Base-by-base conservation (phyloP, 2,329 filamentous ascomycete genomes). In the Trichoderma arundinaceum region DNA sequence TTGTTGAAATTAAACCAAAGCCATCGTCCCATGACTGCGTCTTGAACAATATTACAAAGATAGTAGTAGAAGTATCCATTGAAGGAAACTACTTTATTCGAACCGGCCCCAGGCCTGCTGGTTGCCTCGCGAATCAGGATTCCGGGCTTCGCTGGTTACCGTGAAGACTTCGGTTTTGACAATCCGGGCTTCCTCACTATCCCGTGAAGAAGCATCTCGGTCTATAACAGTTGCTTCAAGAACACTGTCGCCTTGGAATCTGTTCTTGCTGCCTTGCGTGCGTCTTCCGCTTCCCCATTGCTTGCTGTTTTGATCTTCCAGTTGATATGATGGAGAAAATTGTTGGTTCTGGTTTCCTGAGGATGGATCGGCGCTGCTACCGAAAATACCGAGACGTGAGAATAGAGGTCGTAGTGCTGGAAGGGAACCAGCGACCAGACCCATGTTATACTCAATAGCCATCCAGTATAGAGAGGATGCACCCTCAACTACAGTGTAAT, bases 391-490 rank as follows among this genome's bases (percentile, higher is more conserved):
- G 13, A 57, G 22, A 15, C 53, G 53, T 12, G 39, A 28, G 15
- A 57, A 43, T 6, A 57, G 19, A n/a, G 53, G 53, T 10, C 53
- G 53, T 10, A 57, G 53, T 4, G 53, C 53, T 43, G 53, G 53
- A 12, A 57, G 53, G 10, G 53, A 57, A 0, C 53, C 53, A 19
- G 53, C 53, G 7, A 57, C 39, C 8, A 57, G 15, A 10, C 53
- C 53, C 53, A 57, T 57, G 53, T 57, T 57, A 32, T 57, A 57
- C 53, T 57, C 53, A 32, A 57, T 57, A 13, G 53, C 53, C 53
- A 57, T 57, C 53, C 53, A 57, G 38, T 57, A 57, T 19, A 57
- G 39, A 57, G 53, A 57, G 9, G 53, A 57, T 17, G 53, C 53
- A 3, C 53, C 53, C 22, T 57, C 53, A 7, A 57, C 53, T 57